These are phyloP conservation scores for Sutorius eximius DNA, from an alignment of 1,284 basidiomycete species.

Conservation along the genomic window DNA sequence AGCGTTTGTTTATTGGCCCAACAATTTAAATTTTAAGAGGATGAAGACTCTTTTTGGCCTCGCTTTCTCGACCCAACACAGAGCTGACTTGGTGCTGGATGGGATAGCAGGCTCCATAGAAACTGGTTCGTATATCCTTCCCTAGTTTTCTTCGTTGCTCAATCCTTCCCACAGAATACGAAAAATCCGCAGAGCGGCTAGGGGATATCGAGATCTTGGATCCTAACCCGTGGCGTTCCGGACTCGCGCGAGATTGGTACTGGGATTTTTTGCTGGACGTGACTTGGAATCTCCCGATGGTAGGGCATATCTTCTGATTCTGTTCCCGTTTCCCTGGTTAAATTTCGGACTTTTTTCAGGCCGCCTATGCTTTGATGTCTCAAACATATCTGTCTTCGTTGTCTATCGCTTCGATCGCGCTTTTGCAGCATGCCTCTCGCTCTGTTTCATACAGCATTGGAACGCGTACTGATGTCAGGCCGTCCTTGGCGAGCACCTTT, in stretches of 20 bases:
- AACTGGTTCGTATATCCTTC: conserved; percentile 24
- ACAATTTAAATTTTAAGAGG: conserved; percentile 37
- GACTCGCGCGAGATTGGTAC: conserved; percentile 33
- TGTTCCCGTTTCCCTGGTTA: background rate
- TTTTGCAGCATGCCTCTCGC: conserved; percentile 21
- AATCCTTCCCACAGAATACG: conserved; percentile 37
- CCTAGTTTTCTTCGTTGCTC: background rate
- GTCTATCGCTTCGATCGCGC: conserved; percentile 23
- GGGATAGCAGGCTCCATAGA: conserved; percentile 31
- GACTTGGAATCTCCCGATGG: conserved; percentile 23
- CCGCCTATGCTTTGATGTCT: conserved; percentile 16
- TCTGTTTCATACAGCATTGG: conserved; percentile 18
- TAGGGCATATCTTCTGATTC: background rate
- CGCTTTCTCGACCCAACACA: conserved; percentile 37
- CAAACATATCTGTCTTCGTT: conserved; percentile 12
- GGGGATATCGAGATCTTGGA: conserved; percentile 29
- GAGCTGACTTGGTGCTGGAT: conserved; percentile 41
- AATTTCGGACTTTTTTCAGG: conserved; percentile 13
- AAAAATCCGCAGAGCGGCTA: conserved; percentile 31
- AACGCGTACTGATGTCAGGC: background rate
- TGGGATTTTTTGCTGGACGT: conserved; percentile 35
- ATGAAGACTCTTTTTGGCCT: conserved; percentile 40
- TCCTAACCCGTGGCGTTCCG: conserved; percentile 33
- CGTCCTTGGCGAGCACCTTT: conserved; percentile 14
- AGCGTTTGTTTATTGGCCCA: conserved; percentile 46